Base-by-base conservation (phyloP, 1,139 yeast genomes). In the Zygosaccharomyces pseudobailii region DNA sequence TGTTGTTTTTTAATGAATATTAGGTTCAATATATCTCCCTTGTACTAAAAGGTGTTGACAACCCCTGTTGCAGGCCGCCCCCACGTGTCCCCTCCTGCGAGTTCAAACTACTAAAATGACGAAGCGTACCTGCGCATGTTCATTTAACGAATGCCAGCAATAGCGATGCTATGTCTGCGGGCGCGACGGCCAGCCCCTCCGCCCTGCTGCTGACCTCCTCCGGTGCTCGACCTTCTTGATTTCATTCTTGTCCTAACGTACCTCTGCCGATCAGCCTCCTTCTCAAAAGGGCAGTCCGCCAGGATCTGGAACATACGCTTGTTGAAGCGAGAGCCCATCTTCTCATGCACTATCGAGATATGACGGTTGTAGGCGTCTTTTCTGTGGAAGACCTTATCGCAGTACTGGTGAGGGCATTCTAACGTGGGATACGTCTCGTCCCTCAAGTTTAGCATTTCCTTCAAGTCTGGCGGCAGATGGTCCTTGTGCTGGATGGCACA, bases 361-460 rank as follows among this genome's bases (percentile, higher is more conserved):
- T 80, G 86, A 51, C 86, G 69, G 43, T 71, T 74, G 48, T 76
- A 68, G 4, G 84, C 76, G 61, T 80, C 85, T 50, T 74, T 75
- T 45, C 88, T 69, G 50, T 78, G 75, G 58, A 82, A 82, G 5
- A 64, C 64, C 56, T 79, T 79, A 21, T 71, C 71, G 58, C 88
- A 83, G 41, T 69, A 68, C 10, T 65, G 62, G 42, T 67, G 59
- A 1, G 66, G 52, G 55, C 78, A 71, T 24, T 53, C 42, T 13
- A 59, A 50, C 13, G 59, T 54, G 13, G 65, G 63, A 37, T 61
- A 64, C n/a, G 55, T 53, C 32, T 58, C 60, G 22, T 57, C 63
- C 30, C 55, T 59, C 25, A 63, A 43, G 38, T 63, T 63, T 31
- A 63, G 34, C 13, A 52, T 49, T 30, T 50, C 51, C 27, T 57